These are phyloP conservation scores for Elsinoe necatrix DNA, from an alignment of 2,329 filamentous ascomycete species.

Conservation along the genomic window DNA sequence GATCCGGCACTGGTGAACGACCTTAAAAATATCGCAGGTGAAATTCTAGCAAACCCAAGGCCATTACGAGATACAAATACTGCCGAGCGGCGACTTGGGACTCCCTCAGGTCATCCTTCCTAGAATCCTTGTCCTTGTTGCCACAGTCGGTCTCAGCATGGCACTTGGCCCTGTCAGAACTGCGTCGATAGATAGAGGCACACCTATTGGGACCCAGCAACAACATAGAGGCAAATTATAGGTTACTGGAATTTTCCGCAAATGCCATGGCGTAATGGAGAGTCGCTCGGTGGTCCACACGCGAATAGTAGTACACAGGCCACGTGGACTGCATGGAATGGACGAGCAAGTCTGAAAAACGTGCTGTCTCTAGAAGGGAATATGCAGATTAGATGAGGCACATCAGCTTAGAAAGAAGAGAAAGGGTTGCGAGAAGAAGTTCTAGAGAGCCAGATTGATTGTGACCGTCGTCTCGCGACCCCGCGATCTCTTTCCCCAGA, in stretches of 20 bases:
- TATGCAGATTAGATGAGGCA: not conserved
- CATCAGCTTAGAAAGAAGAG: constrained; percentile 1
- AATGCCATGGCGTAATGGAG: not conserved
- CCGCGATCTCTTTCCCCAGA: not conserved
- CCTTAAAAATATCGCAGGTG: not conserved
- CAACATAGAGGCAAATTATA: not conserved
- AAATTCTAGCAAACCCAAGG: not conserved
- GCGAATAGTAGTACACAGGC: not conserved
- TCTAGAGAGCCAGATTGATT: not conserved
- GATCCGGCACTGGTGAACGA: not conserved
- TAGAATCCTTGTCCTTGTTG: not conserved
- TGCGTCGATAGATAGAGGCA: not conserved
- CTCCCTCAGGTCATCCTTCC: not conserved
- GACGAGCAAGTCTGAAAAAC: not conserved
- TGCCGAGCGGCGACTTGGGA: not conserved
- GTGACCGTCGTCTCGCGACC: not conserved
- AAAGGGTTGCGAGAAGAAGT: not conserved
- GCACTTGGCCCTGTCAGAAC: not conserved
- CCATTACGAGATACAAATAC: not conserved
- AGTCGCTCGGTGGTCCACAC: not conserved
- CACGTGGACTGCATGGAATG: constrained; percentile 3
- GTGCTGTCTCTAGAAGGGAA: not conserved
- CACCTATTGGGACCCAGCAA: not conserved
- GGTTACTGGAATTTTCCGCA: not conserved
- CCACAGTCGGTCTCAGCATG: not conserved